Percentiles rank a stretch among this genome's conserved stretches.
Evolutionary conservation across 192 early-diverging fungal genomes (phyloP).

Genomic region (Coemansia aciculifera): DNA sequence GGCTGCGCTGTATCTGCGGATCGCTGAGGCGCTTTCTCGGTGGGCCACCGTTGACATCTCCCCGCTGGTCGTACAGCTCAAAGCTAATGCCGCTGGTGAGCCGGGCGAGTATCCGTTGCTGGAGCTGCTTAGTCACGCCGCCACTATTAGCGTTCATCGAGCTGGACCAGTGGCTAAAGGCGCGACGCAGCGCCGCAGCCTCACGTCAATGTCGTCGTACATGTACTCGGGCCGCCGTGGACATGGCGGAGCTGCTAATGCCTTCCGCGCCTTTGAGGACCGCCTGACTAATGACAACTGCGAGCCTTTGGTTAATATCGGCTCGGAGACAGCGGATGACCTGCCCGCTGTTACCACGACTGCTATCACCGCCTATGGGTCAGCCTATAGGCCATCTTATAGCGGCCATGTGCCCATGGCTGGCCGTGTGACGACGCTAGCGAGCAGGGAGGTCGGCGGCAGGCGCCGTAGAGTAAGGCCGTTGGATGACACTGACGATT

Average conservation of each 20-base stretch:
- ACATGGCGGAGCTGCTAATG: slow-evolving; percentile 12
- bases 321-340: neutral
- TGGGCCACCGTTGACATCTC: slow-evolving; percentile 42
- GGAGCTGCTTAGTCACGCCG: slow-evolving; percentile 36
- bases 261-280: slow-evolving; percentile 43
- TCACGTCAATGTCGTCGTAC: slow-evolving; percentile 40
- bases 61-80: slow-evolving; percentile 20
- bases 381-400: neutral
- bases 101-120: slow-evolving; percentile 20
- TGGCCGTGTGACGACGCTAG: neutral
- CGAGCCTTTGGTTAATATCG: slow-evolving; percentile 27
- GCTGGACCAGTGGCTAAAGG: slow-evolving; percentile 10
- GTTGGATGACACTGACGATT: neutral
- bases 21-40: slow-evolving; percentile 32
- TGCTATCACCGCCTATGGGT: neutral
- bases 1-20: slow-evolving; percentile 30
- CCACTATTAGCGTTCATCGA: slow-evolving; percentile 32
- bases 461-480: slow-evolving; percentile 5
- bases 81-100: slow-evolving; percentile 4
- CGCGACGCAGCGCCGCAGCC: slow-evolving; percentile 26
- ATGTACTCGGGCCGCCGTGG: slow-evolving; percentile 23
- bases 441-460: neutral
- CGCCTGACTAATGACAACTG: slow-evolving; percentile 32
- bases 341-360: neutral
- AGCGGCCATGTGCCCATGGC: neutral